Evolutionary conservation across 2,329 filamentous ascomycete species (phyloP), one percentile per base, ranked within the genome.

Genomic region (Colletotrichum paranaense): DNA sequence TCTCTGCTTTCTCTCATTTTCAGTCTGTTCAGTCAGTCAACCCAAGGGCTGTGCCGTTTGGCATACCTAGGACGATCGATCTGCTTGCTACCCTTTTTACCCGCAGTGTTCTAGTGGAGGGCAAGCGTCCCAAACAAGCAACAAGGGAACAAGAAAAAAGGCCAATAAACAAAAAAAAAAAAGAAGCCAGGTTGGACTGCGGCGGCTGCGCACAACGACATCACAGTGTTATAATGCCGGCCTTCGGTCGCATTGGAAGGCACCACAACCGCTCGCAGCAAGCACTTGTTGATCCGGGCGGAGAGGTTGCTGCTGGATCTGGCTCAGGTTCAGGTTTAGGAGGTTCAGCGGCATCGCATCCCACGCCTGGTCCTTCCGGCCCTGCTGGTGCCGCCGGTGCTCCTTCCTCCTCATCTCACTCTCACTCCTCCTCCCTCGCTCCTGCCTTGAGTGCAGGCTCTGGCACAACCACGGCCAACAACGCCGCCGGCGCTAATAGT

Each of bases 251-350:
- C 79, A 82, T 89, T 80, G 85, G 86, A 80, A 89, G 84, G 84
- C 86, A 88, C 81, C 86, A 84, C 84, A 88, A 88, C 79, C 87
- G 87, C 78, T 88, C 88, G 80, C 88, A 89, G 83, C 87, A 88
- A 79, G 85, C 86, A 76, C 84, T 89, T 78, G 82, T 84, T 78
- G 88, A 88, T 79, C 80, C 81, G 82, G 79, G 77, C 81, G 79
- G 74, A 81, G 78, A 68, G 76, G 70, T 67, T 77, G 75, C 77
- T 75, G 74, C 38, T 42, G 38, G 38, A 42, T 42, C 38, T 16
- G 38, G 38, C 14, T 42, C 38, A 42, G 38, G 38, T 19, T 42
- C 38, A 42, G 38, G 38, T 42, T 42, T 16, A 42, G 38, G 72
- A 70, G 49, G 71, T 66, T 16, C 71, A 76, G 22, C 74, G 73